phyloP scores from a whole-genome alignment of 2,329 filamentous ascomycete species.

The Cytospora leucostoma region DNA sequence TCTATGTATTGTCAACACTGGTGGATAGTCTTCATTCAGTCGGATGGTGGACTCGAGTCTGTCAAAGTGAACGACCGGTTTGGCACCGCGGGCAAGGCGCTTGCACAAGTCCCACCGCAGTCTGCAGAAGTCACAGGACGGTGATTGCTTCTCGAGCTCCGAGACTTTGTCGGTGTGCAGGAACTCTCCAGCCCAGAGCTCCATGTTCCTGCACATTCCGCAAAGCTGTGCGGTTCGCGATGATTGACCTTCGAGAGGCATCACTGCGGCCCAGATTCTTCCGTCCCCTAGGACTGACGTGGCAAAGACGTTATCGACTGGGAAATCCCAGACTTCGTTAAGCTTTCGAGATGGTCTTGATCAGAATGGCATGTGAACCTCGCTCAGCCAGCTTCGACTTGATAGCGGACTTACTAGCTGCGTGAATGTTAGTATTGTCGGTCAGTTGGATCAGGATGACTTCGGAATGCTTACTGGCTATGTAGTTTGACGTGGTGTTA shows the following conservation, averaged over 20 bases:
- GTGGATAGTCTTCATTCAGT: neutral
- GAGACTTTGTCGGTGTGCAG: neutral
- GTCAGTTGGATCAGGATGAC: neutral
- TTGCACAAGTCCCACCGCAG: neutral
- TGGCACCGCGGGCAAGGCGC: neutral
- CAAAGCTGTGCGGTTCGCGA: neutral
- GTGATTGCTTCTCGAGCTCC: neutral
- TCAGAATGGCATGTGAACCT: neutral
- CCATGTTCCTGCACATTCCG: neutral
- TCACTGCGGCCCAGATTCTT: too few species aligned
- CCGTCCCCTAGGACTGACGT: neutral
- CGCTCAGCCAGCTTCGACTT: neutral
- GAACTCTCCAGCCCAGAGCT: neutral
- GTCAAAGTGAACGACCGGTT: neutral
- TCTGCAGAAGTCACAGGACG: slow-evolving; percentile 2
- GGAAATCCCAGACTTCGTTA: slow-evolving; percentile 1
- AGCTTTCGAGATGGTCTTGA: neutral
- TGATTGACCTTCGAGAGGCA: too few species aligned
- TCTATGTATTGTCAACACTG: slow-evolving; percentile 11
- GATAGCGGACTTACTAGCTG: neutral
- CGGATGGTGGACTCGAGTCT: slow-evolving; percentile 6
- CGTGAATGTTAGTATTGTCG: neutral
- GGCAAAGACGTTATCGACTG: slow-evolving; percentile 1
- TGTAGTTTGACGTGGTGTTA: neutral
- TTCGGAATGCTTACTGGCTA: neutral